phyloP scores from a whole-genome alignment of 768 basidiomycete genomes.

The Porpolomopsis calyptriformis region DNA sequence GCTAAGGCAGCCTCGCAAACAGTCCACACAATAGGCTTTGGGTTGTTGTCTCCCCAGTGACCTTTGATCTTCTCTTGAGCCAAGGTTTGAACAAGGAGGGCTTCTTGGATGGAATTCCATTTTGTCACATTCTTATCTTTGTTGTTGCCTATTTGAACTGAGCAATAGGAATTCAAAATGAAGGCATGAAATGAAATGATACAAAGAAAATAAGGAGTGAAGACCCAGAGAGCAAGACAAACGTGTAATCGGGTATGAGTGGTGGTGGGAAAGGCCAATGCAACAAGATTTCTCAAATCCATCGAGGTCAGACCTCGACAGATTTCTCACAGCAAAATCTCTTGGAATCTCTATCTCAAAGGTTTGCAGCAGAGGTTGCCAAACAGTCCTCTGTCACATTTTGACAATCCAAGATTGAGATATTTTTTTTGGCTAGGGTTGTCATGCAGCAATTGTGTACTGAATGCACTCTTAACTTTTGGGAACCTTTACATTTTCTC shows the following conservation, averaged over 20 bases:
- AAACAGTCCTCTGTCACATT: neutral
- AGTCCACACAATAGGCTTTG: neutral
- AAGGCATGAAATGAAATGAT: too few species aligned
- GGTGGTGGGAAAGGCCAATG: too few species aligned
- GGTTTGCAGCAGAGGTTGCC: neutral
- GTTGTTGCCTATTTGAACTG: too few species aligned
- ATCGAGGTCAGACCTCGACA: neutral
- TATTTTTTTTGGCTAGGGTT: conserved; percentile 19
- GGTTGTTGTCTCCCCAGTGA: conserved; percentile 3
- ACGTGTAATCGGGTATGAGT: neutral
- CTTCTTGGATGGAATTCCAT: conserved; percentile 5
- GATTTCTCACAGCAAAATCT: neutral
- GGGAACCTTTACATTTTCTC: conserved; percentile 94
- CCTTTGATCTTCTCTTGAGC: neutral
- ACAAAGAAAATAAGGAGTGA: neutral
- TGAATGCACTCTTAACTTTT: conserved; percentile 46
- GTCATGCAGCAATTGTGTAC: neutral
- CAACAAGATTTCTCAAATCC: neutral
- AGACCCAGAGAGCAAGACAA: neutral
- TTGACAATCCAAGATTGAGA: neutral
- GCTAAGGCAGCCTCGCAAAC: neutral
- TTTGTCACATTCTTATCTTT: neutral
- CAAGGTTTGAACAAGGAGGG: neutral
- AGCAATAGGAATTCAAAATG: too few species aligned
- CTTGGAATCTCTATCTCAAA: neutral